Conservation (phyloP, 2,329 filamentous ascomycete genomes). For the Polychaeton citri region DNA sequence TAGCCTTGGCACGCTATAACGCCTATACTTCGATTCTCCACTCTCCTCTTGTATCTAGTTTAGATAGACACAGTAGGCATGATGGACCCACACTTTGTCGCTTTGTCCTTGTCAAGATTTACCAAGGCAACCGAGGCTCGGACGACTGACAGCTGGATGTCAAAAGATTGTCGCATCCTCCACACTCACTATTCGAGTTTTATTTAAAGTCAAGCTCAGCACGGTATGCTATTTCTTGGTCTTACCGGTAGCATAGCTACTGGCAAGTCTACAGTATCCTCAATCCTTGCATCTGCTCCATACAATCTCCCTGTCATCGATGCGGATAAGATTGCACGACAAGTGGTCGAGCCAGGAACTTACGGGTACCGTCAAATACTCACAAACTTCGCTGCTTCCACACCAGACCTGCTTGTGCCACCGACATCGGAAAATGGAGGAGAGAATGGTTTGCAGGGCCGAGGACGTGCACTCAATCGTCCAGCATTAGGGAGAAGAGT, state of each 20-base stretch:
- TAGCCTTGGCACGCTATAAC: too few relatives aligned
- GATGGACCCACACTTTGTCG: too few relatives aligned
- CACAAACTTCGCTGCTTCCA: slow-evolving; percentile 63
- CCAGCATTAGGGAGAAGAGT: slow-evolving; percentile 73
- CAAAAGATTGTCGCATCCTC: too few relatives aligned
- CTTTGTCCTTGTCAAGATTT: too few relatives aligned
- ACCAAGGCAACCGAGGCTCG: too few relatives aligned
- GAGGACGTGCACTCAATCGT: slow-evolving; percentile 67
- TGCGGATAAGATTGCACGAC: slow-evolving; percentile 79
- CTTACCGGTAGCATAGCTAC: slow-evolving; percentile 96
- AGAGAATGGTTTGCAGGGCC: slow-evolving; percentile 43
- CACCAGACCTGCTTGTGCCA: slow-evolving; percentile 70
- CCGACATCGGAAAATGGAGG: slow-evolving; percentile 29
- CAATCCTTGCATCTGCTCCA: slow-evolving; percentile 63
- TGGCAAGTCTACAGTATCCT: slow-evolving; percentile 91
- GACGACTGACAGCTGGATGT: too few relatives aligned
- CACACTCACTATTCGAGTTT: background rate
- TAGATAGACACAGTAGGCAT: too few relatives aligned
- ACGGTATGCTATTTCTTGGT: slow-evolving; percentile 83
- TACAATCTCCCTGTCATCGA: slow-evolving; percentile 86
- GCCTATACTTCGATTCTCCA: too few relatives aligned
- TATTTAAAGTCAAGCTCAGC: too few relatives aligned
- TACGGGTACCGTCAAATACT: slow-evolving; percentile 73
- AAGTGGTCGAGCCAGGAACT: slow-evolving; percentile 89
- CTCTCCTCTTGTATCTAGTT: too few relatives aligned